phyloP scores from a whole-genome alignment of 805 yeast genomes.

The Metschnikowia picachoensis region DNA sequence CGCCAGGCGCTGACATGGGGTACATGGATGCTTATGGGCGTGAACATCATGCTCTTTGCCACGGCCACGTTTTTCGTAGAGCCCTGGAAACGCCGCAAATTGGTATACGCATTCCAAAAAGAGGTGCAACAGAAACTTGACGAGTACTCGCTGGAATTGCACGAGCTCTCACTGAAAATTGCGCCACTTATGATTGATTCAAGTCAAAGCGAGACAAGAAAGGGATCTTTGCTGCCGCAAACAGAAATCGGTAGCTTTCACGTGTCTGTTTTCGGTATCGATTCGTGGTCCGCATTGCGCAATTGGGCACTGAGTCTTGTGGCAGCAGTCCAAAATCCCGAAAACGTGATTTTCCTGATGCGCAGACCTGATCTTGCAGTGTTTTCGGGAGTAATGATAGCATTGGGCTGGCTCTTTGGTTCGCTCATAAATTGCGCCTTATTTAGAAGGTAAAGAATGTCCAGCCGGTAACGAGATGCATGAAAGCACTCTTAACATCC shows the following conservation, averaged over 20 bases:
- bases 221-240: no score
- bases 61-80: slow-evolving; percentile 84
- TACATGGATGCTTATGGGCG: slow-evolving; percentile 83
- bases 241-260: neutral
- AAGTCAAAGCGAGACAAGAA: no score
- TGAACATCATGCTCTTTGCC: slow-evolving; percentile 72
- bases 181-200: no score
- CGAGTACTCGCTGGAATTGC: slow-evolving; percentile 11
- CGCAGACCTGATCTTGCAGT: slow-evolving; percentile 12
- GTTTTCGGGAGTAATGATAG: slow-evolving; percentile 10
- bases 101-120: slow-evolving; percentile 80
- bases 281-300: slow-evolving; percentile 4
- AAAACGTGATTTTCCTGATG: slow-evolving; percentile 1
- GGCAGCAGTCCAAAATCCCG: neutral
- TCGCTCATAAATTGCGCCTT: slow-evolving; percentile 2
- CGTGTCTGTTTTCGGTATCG: slow-evolving; percentile 2
- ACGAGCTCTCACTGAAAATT: neutral
- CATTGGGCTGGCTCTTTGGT: slow-evolving; percentile 12
- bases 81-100: slow-evolving; percentile 85
- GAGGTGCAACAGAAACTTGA: slow-evolving; percentile 49
- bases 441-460: neutral
- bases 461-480: no score
- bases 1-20: slow-evolving; percentile 96
- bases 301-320: neutral
- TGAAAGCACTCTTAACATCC: no score